phyloP scores from a whole-genome alignment of 2,329 filamentous ascomycete genomes.

The Diaporthe sp. region DNA sequence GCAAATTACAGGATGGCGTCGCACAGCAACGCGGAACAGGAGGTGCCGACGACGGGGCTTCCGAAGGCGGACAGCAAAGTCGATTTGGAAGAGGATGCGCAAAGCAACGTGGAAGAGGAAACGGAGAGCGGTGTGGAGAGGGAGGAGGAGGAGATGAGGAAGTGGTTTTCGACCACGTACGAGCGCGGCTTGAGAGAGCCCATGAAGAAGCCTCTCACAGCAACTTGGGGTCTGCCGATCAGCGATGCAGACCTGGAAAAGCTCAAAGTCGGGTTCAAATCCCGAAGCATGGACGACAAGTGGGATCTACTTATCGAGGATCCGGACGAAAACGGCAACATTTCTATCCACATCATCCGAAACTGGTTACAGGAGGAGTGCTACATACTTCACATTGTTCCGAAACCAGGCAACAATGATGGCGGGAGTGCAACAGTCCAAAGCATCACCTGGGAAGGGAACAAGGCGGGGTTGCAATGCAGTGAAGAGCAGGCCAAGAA shows the following conservation, averaged over 20 bases:
- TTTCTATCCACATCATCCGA: slow-evolving; percentile 44
- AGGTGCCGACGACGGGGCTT: not conserved
- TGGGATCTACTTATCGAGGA: slow-evolving; percentile 44
- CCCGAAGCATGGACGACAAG: slow-evolving; percentile 44
- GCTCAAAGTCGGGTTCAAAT: slow-evolving; percentile 44
- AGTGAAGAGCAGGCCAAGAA: slow-evolving; percentile 45
- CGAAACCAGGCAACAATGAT: not conserved
- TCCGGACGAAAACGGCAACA: slow-evolving; percentile 42
- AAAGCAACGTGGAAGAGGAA: not conserved
- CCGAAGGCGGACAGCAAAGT: not conserved
- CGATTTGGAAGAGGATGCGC: not conserved
- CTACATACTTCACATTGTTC: slow-evolving; percentile 41
- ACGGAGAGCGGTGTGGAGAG: not conserved
- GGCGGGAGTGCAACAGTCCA: slow-evolving; percentile 31
- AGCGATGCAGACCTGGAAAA: slow-evolving; percentile 45
- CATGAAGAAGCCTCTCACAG: slow-evolving; percentile 41
- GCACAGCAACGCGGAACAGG: not conserved
- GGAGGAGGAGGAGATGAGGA: too few relatives aligned
- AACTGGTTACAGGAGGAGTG: slow-evolving; percentile 43
- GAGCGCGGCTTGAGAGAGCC: slow-evolving; percentile 44
- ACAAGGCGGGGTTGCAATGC: slow-evolving; percentile 41
- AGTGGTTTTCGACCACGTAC: slow-evolving; percentile 6
- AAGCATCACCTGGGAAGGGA: slow-evolving; percentile 43
- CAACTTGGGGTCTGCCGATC: slow-evolving; percentile 42
- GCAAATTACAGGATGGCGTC: slow-evolving; percentile 4